phyloP scores from a whole-genome alignment of 345 rosid genomes.

The Lenwebbia sp. region DNA sequence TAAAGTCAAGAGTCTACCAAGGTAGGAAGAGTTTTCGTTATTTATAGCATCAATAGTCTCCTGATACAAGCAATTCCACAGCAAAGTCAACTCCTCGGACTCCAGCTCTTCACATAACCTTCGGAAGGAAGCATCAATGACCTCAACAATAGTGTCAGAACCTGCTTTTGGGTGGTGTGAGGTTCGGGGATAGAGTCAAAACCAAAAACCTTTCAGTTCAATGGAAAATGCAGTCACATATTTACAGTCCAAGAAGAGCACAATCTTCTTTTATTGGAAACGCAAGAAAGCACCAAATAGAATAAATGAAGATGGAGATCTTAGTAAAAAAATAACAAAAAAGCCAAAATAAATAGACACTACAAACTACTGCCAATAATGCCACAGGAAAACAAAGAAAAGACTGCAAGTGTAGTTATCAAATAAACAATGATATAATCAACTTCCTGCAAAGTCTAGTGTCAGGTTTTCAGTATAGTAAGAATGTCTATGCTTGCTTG shows the following conservation, averaged over 20 bases:
- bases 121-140: slow-evolving; percentile 35
- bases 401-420: not conserved
- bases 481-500: not conserved
- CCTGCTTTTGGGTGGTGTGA: slow-evolving; percentile 21
- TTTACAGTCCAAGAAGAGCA: not conserved
- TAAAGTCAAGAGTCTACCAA: slow-evolving; percentile 41
- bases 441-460: not conserved
- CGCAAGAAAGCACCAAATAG: not conserved
- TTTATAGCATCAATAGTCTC: slow-evolving; percentile 27
- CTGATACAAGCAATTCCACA: slow-evolving; percentile 48
- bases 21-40: slow-evolving; percentile 19
- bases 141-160: slow-evolving; percentile 45
- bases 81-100: slow-evolving; percentile 28
- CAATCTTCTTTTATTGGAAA: not conserved
- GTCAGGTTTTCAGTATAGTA: not conserved
- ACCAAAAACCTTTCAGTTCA: not conserved
- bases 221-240: not conserved
- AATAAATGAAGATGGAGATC: not conserved
- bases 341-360: not conserved
- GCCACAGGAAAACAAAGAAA: not conserved
- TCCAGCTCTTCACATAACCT: slow-evolving; percentile 56
- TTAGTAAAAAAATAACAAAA: not conserved
- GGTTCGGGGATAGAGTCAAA: not conserved
- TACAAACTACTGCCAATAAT: not conserved
- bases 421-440: not conserved